A percentile compares a stretch with the other conserved stretches of the same genome.
Evolutionary conservation across 192 early-diverging fungal genomes (phyloP).

Genomic region (Dissophora globulifera): DNA sequence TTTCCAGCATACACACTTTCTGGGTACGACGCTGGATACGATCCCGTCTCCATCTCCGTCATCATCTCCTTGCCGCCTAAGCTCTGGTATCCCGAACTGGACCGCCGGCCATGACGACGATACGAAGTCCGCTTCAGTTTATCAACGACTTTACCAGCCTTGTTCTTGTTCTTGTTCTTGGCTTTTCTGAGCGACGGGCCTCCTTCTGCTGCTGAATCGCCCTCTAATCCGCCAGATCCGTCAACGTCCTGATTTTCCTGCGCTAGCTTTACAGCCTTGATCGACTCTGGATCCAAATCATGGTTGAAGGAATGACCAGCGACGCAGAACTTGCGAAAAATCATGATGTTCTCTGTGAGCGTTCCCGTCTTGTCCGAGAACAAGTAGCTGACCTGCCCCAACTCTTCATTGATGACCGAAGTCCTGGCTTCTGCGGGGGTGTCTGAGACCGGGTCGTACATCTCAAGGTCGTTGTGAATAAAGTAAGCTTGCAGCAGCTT

Average conservation of each 20-base stretch:
- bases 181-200: constrained; percentile 6
- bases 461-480: constrained; percentile 80
- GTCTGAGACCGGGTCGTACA: constrained; percentile 79
- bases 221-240: not conserved
- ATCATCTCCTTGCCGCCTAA: constrained; percentile 11
- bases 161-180: constrained; percentile 48
- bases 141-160: constrained; percentile 41
- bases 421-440: constrained; percentile 82
- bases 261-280: constrained; percentile 18
- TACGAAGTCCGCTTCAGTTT: constrained; percentile 24
- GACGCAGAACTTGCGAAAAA: constrained; percentile 75
- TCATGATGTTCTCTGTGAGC: constrained; percentile 88
- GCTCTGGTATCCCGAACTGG: constrained; percentile 38
- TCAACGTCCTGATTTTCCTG: constrained; percentile 12
- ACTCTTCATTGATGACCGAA: constrained; percentile 86
- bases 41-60: constrained; percentile 19
- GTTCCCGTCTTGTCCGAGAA: constrained; percentile 95
- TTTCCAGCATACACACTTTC: constrained; percentile 38
- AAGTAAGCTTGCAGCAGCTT: constrained; percentile 80
- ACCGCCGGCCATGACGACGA: constrained; percentile 19
- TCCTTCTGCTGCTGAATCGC: not conserved
- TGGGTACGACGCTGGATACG: constrained; percentile 10
- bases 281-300: constrained; percentile 66
- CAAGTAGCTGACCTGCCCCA: constrained; percentile 87
- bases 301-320: constrained; percentile 70